Base-by-base conservation (phyloP, 768 basidiomycete genomes). In the Piloderma croceum region DNA sequence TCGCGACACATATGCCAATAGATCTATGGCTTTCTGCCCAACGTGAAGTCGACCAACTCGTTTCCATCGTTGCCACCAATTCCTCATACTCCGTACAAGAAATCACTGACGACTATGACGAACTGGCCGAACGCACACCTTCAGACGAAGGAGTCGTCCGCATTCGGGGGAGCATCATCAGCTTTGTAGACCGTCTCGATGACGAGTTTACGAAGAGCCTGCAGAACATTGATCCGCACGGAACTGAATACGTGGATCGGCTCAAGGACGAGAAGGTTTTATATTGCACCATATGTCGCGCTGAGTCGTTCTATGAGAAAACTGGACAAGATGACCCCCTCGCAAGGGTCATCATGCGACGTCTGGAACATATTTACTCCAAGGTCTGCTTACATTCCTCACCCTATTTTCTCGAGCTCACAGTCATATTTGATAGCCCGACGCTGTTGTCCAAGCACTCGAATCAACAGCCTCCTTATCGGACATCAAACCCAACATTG, bases 141-240 rank as follows among this genome's bases (percentile, higher is more conserved):
- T 69, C 73, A 21, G 68, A 73, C 7, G 84, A 90, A 51, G 83
- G 86, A 9, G 56, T 83, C 33, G 91, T 98, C 43, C 76, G 80
- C 44, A 85, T 99, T 44, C 84, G 94, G 38, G 96, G 96, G 31
- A 94, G 88, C 57, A 79, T 99, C 60, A 94, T 98, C 63, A 90
- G 89, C 57, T 90, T 96, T 51, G 78, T 99, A 34, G 96, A 99
- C 61, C 83, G 93, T 39, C 66, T 99, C 34, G 96, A 98, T 59
- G 96, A 98, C 52, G 96, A 99, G 65, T 99, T 99, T 61, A 97
- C 92, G 32, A 88, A 88, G 57, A 92, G 90, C 53, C 65, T 99
- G 24, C 96, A 98, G 76, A 91, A 97, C 56, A 91, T 96, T 48
- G 96, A 99, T 54, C 94, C 96, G 6, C 96, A 99, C 58, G 92